Conservation (phyloP, 2,329 filamentous ascomycete species). For the Neofusicoccum kwambonambiense region DNA sequence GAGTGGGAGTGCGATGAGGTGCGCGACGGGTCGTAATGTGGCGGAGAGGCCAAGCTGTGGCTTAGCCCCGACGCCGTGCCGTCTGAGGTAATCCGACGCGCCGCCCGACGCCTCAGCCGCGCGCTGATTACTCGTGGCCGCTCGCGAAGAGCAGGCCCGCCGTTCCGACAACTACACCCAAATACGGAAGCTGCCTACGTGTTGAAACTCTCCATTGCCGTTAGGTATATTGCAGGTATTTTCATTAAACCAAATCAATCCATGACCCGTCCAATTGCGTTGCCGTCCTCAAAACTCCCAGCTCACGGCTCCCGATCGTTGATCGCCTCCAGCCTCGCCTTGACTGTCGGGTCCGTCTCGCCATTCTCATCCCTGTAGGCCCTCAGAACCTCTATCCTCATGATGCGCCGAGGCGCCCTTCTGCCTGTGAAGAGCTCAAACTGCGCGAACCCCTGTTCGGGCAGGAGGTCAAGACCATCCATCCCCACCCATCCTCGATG, state of each 20-base stretch:
- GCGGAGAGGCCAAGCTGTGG: constrained; percentile 1
- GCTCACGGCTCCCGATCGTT: constrained; percentile 4
- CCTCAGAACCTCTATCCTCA: constrained; percentile 62
- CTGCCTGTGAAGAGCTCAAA: constrained; percentile 79
- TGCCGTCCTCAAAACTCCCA: not conserved
- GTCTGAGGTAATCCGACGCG: not conserved
- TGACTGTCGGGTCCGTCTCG: not conserved
- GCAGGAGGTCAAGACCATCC: constrained; percentile 72
- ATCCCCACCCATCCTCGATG: constrained; percentile 70
- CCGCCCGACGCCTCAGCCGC: not conserved
- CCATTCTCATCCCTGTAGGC: constrained; percentile 10
- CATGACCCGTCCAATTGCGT: not conserved
- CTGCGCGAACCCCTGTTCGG: constrained; percentile 77
- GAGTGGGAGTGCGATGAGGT: not conserved
- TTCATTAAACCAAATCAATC: not conserved
- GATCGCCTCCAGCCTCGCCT: not conserved
- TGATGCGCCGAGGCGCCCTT: constrained; percentile 66
- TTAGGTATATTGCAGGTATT: constrained; percentile 8
- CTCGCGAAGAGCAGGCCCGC: not conserved
- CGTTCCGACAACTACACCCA: no score
- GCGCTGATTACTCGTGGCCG: not conserved
- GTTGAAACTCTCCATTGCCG: not conserved
- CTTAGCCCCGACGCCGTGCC: not conserved
- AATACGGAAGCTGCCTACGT: no score
- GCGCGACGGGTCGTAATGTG: not conserved